Evolutionary conservation across 2,329 filamentous ascomycete species (phyloP).

Genomic region (Elsinoe ampelina): DNA sequence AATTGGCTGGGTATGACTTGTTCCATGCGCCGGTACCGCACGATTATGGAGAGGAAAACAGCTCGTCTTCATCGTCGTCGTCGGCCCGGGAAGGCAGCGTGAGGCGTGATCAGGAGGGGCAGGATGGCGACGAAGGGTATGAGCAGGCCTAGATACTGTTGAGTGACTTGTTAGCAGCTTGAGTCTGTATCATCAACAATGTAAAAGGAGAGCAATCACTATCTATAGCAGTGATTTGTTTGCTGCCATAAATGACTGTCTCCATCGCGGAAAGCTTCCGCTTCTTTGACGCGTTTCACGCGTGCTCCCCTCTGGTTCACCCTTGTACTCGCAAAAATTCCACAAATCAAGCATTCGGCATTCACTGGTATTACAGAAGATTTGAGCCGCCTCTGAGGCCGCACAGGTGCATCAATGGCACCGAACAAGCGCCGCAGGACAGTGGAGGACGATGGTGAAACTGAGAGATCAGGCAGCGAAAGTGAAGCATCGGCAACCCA

Average conservation of each 20-base stretch:
- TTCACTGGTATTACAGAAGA: too few species aligned
- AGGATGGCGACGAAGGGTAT: not conserved
- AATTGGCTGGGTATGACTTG: slow-evolving; percentile 13
- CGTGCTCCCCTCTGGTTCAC: slow-evolving; percentile 1
- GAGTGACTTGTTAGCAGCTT: not conserved
- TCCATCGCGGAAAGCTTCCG: not conserved
- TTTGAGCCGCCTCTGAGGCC: too few species aligned
- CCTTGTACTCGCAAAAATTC: not conserved
- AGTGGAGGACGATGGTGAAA: slow-evolving; percentile 15
- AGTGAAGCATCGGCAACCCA: slow-evolving; percentile 12
- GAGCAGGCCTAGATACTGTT: not conserved
- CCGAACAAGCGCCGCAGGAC: slow-evolving; percentile 11
- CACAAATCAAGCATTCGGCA: not conserved
- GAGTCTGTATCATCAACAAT: not conserved
- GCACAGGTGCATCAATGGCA: not conserved
- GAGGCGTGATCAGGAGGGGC: not conserved
- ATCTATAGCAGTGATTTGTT: not conserved
- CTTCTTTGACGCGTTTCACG: not conserved
- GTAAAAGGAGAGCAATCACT: not conserved
- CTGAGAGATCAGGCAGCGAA: slow-evolving; percentile 26
- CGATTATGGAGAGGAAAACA: slow-evolving; percentile 1
- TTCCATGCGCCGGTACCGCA: slow-evolving; percentile 13
- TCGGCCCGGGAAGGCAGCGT: slow-evolving; percentile 2
- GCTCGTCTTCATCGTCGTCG: not conserved
- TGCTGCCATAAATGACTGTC: too few species aligned